These are phyloP conservation scores for Penicillium angulare DNA, from an alignment of 495 filamentous ascomycete species.

Conservation along the genomic window DNA sequence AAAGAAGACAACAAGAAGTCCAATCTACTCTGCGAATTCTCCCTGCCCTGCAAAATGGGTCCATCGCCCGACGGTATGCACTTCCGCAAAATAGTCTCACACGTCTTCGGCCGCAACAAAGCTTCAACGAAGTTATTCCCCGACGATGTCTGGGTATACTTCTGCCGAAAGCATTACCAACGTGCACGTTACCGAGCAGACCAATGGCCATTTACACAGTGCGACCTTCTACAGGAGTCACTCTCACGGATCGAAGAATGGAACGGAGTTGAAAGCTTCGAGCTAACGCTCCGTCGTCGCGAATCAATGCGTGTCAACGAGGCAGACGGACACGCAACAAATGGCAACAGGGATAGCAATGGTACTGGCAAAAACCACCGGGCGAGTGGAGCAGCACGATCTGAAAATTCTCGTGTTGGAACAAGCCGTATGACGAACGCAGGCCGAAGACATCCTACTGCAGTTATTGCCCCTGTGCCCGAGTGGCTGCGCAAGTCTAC, in stretches of 20 bases:
- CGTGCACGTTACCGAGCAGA: slow-evolving; percentile 63
- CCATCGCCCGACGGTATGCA: slow-evolving; percentile 18
- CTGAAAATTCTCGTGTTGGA: too few species aligned
- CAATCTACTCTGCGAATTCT: slow-evolving; percentile 24
- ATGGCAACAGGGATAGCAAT: too few species aligned
- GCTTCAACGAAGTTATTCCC: slow-evolving; percentile 67
- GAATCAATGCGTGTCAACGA: slow-evolving; percentile 19
- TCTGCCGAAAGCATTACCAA: slow-evolving; percentile 87
- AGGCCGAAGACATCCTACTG: slow-evolving; percentile 14
- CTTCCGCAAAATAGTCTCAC: slow-evolving; percentile 72
- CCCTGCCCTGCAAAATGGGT: slow-evolving; percentile 16
- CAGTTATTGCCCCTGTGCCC: slow-evolving; percentile 28
- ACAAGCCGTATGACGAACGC: not conserved
- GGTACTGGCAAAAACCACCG: too few species aligned
- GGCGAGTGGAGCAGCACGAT: too few species aligned
- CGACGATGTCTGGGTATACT: slow-evolving; percentile 61
- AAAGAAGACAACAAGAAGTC: too few species aligned
- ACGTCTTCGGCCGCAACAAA: slow-evolving; percentile 91
- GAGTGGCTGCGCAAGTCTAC: slow-evolving; percentile 30
- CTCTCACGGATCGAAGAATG: slow-evolving; percentile 59
- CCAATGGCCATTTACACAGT: slow-evolving; percentile 60
- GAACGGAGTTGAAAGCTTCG: slow-evolving; percentile 46
- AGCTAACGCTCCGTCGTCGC: slow-evolving; percentile 26
- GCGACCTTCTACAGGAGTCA: slow-evolving; percentile 56
- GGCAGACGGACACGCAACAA: too few species aligned